A percentile compares a stretch with the other conserved stretches of the same genome.
Evolutionary conservation across 352 stramenopile species (phyloP).

Genomic region (Pythium volutum): DNA sequence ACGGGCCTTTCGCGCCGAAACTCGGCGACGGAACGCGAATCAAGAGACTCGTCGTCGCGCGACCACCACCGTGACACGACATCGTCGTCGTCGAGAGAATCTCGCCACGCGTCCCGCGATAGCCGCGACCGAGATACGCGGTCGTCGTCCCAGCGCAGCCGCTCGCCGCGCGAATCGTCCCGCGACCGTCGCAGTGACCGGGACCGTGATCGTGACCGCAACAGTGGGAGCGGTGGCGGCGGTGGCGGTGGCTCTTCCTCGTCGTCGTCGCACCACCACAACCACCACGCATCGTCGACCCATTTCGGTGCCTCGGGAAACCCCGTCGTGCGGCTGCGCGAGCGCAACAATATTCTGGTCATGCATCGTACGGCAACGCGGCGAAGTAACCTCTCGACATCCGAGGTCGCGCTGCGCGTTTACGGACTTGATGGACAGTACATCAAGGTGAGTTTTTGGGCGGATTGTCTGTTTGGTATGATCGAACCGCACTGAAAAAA

Average conservation of each 20-base stretch:
- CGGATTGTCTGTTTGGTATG: not conserved
- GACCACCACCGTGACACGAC: slow-evolving; percentile 31
- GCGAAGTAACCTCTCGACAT: slow-evolving; percentile 40
- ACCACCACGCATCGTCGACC: slow-evolving; percentile 27
- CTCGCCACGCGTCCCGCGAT: slow-evolving; percentile 17
- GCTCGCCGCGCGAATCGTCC: slow-evolving; percentile 19
- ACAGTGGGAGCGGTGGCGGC: slow-evolving; percentile 24
- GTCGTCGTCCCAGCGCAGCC: slow-evolving; percentile 21
- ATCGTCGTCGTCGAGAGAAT: slow-evolving; percentile 14
- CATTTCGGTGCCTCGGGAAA: slow-evolving; percentile 47
- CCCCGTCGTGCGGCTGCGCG: slow-evolving; percentile 49
- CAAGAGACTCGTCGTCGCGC: slow-evolving; percentile 26
- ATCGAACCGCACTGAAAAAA: not conserved
- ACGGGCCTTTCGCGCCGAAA: slow-evolving; percentile 38
- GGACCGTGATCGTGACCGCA: slow-evolving; percentile 16
- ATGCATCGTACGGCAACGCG: slow-evolving; percentile 68
- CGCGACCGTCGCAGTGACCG: slow-evolving; percentile 29
- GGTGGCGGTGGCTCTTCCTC: slow-evolving; percentile 19
- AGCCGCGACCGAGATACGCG: slow-evolving; percentile 18
- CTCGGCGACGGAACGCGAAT: slow-evolving; percentile 25
- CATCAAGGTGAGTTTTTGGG: slow-evolving; percentile 52
- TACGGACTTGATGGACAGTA: slow-evolving; percentile 68
- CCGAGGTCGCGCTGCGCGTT: slow-evolving; percentile 51
- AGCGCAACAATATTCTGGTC: slow-evolving; percentile 68
- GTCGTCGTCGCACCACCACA: slow-evolving; percentile 15